Conservation (phyloP, 1,284 basidiomycete genomes). For the Trichosporon asahii region DNA sequence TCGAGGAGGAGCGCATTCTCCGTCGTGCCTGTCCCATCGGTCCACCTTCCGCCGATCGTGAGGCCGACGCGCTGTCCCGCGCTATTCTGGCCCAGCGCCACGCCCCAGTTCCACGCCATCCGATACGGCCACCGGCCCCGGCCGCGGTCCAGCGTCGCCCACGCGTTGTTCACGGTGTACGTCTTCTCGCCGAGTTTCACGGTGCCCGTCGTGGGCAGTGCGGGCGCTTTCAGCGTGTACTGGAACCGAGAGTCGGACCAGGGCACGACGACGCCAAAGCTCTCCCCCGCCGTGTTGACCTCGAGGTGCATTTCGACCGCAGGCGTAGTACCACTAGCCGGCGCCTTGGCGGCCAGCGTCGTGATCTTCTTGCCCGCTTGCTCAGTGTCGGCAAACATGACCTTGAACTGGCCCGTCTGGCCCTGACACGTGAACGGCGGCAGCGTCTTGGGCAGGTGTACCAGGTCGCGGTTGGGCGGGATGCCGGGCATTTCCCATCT, state of each 20-base stretch:
- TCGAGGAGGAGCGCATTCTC: constrained; percentile 21
- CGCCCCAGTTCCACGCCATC: constrained; percentile 15
- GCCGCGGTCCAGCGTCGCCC: constrained; percentile 15
- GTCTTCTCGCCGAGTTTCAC: constrained; percentile 4
- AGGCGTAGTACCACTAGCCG: not conserved
- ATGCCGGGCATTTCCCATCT: not conserved
- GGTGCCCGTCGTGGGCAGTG: not conserved
- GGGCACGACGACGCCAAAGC: constrained; percentile 12
- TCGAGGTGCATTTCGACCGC: not conserved
- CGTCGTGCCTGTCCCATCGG: not conserved
- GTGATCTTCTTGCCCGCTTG: not conserved
- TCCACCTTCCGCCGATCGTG: constrained; percentile 8
- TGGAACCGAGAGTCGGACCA: constrained; percentile 6
- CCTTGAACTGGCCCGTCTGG: not conserved
- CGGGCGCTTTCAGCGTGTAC: constrained; percentile 13
- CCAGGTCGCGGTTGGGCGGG: not conserved
- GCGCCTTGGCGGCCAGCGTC: not conserved
- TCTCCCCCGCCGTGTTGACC: constrained; percentile 10
- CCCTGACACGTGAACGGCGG: constrained; percentile 4
- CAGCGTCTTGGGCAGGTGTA: not conserved
- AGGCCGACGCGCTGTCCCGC: constrained; percentile 5
- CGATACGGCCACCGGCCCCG: constrained; percentile 11
- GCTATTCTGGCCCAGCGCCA: not conserved
- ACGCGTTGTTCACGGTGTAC: not conserved
- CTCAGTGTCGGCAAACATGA: not conserved